Evolutionary conservation across 768 basidiomycete genomes (phyloP).

Genomic region (Agaricus sinodeliciosus): DNA sequence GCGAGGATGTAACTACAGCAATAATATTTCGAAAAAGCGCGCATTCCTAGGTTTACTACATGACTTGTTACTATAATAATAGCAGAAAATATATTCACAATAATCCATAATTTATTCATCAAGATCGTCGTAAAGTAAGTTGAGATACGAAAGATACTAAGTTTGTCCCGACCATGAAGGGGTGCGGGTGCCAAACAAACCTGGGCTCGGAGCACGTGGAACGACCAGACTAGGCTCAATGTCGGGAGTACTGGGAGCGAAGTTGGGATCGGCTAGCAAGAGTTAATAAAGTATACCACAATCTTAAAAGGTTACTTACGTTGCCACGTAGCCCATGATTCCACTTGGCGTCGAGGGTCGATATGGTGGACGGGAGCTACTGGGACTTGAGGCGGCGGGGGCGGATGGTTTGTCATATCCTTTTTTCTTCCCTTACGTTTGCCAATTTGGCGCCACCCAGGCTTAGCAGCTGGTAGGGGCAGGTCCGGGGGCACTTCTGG

Average conservation of each 20-base stretch:
- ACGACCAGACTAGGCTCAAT: conserved; percentile 54
- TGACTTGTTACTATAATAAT: background rate
- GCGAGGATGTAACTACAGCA: background rate
- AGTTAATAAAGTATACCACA: background rate
- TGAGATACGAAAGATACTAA: background rate
- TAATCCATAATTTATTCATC: background rate
- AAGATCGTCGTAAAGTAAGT: background rate
- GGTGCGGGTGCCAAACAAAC: conserved; percentile 74
- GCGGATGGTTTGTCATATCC: conserved; percentile 27
- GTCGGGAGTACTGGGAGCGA: conserved; percentile 55
- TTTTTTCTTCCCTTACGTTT: conserved; percentile 18
- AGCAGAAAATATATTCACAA: background rate
- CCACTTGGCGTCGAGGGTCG: conserved; percentile 37
- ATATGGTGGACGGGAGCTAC: conserved; percentile 25
- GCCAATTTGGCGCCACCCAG: conserved; percentile 7
- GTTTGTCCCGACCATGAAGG: conserved; percentile 2
- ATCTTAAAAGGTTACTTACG: conserved; percentile 36
- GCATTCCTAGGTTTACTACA: no score
- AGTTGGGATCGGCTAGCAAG: conserved; percentile 47
- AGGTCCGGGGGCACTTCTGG: conserved; percentile 26
- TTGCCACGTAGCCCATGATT: conserved; percentile 62
- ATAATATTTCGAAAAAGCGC: background rate
- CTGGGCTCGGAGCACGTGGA: conserved; percentile 51
- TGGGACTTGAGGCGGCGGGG: conserved; percentile 26
- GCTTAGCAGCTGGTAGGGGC: conserved; percentile 1